Evolutionary conservation across 305 asterid genomes (phyloP), one percentile per base, ranked within the genome.

Genomic region (Andrographis paniculata): DNA sequence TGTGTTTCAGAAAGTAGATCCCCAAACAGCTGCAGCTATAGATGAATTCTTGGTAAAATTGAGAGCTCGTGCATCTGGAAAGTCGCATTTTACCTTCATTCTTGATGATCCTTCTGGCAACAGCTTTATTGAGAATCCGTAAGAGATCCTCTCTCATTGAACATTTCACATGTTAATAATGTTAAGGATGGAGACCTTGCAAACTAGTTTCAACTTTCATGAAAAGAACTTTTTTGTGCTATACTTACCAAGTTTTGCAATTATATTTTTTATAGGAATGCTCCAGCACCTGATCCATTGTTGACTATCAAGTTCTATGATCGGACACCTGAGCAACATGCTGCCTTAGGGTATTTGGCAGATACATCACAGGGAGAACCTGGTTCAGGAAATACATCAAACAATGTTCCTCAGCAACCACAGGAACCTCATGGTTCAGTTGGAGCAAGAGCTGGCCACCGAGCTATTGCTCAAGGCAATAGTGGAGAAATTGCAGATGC

Each of bases 31-130:
- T 30, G 84, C 75, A 60, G 94, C 95, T 41, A 77, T 91, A 42
- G 99, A 83, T 57, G 62, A 59, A 53, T 91, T 87, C 69, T 64
- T 91, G 75, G 37, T 72, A 60, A 91, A 84, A 55, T 64, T 91
- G 54, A 81, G 83, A 66, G 81, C 94, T 46, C 84, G 86, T 81
- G 95, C 91, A 31, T 48, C 81, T 36, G 95, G 82, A 60, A 62
- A 71, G 56, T 68, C 77, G 20, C 63, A 76, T 58, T 87, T 87
- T 69, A 75, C 94, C 59, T 73, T 87, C 64, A 72, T 62, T 63
- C 80, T 91, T 58, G 96, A 87, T 55, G 99, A 91, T 69, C 99
- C 99, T 63, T 66, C 94, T 40, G 99, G 99, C 57, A 91, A 91
- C 76, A 87, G 99, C 74, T 91, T 80, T 63, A 76, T 87, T 14